Base-by-base conservation (phyloP, 2,329 filamentous ascomycete genomes). In the Colletotrichum incanum region DNA sequence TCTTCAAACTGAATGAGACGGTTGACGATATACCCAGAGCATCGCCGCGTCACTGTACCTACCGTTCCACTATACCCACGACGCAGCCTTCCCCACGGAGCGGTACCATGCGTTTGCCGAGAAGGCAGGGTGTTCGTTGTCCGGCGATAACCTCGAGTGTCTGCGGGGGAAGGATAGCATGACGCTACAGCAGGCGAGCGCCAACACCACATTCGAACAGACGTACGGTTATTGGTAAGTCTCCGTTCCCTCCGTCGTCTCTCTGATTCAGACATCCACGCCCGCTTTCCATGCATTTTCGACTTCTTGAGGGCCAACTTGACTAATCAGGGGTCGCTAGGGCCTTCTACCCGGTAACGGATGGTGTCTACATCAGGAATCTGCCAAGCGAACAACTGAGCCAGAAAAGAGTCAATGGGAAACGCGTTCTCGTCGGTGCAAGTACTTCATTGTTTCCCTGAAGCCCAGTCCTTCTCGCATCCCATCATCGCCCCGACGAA, bases 51-150 rank as follows among this genome's bases (percentile, higher is more conserved):
- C 56, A n/a, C 37, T 34, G 39, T 71, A 70, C 23, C 45, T 75
- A 43, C 56, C 71, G 23, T 71, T 54, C 28, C 50, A 67, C 55
- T 47, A 73, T 69, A 9, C 55, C 45, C 20, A 65, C 56, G 41
- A 64, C 43, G 41, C 68, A 4, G 18, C 18, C 0, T 67, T 61
- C 37, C 68, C 68, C 2, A 71, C 63, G 4, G 20, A 54, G 28
- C 47, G 50, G 16, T 71, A 71, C 1, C 16, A 3, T 4, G 14
- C 71, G 69, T 69, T 71, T 56, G 52, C 83, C 0, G 74, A 75
- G 5, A 71, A 78, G 9, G 84, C 81, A 0, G 84, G 84, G 1
- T 88, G 86, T 70, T 75, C 77, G 23, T 76, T 75, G 3, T 69
- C 70, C 18, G 75, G 59, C 0, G 76, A 80, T 0, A 59, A 77